Evolutionary conservation across 176 grass and related monocot species (phyloP).

Genomic region (Dendrocalamus sinicus): DNA sequence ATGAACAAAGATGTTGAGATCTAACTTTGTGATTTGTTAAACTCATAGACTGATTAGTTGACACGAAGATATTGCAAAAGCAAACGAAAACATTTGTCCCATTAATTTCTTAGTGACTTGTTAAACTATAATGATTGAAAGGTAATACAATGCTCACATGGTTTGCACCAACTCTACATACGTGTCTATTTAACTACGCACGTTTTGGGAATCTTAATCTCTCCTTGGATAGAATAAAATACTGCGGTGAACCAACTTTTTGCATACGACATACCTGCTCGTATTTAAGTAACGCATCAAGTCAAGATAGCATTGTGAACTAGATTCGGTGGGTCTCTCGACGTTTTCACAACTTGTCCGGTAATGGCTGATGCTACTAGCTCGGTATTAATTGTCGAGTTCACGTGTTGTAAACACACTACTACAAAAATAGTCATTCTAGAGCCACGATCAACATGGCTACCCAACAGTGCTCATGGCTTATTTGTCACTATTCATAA

Average conservation of each 20-base stretch:
- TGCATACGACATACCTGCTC: neutral
- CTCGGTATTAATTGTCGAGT: neutral
- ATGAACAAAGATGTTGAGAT: neutral
- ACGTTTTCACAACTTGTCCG: neutral
- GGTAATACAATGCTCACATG: constrained; percentile 34
- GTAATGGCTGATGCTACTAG: neutral
- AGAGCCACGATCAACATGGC: no score
- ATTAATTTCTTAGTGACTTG: neutral
- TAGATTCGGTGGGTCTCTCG: constrained; percentile 44
- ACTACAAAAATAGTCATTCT: no score
- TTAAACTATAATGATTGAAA: neutral
- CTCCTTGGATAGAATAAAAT: constrained; percentile 31
- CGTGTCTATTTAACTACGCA: neutral
- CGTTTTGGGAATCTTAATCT: constrained; percentile 19
- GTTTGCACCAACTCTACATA: neutral
- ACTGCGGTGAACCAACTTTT: constrained; percentile 2
- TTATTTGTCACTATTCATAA: no score
- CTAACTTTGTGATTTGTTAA: no score
- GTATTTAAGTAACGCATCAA: constrained; percentile 3
- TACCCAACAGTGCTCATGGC: no score
- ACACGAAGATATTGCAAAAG: constrained; percentile 11
- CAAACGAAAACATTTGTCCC: neutral
- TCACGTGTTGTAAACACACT: neutral
- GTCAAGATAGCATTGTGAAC: constrained; percentile 18
- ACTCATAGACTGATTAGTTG: neutral